phyloP scores from a whole-genome alignment of 2,329 filamentous ascomycete genomes.

The Chaetomiaceae sp. region DNA sequence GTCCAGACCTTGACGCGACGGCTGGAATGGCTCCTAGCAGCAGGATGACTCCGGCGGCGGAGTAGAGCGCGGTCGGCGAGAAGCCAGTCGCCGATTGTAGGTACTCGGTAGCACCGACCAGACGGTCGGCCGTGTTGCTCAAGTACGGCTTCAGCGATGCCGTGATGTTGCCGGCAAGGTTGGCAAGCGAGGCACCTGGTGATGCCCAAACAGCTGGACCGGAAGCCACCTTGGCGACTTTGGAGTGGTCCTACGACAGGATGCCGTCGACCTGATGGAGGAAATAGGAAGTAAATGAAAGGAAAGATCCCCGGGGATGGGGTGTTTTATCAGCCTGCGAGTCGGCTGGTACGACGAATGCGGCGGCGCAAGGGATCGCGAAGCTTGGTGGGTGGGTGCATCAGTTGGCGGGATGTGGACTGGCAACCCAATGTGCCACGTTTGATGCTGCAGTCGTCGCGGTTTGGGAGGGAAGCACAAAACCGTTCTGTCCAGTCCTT shows the following conservation, averaged over 20 bases:
- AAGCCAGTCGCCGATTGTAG: constrained; percentile 47
- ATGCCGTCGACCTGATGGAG: constrained; percentile 29
- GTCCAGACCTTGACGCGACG: constrained; percentile 25
- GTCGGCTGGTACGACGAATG: constrained; percentile 15
- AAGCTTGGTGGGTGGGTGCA: constrained; percentile 20
- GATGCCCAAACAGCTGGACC: constrained; percentile 54
- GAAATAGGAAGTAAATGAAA: constrained; percentile 3
- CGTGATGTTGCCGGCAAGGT: constrained; percentile 50
- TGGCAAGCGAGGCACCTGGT: constrained; percentile 50
- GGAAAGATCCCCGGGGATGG: constrained; percentile 3
- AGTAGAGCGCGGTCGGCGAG: constrained; percentile 46
- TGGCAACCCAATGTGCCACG: constrained; percentile 21
- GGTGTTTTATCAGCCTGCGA: constrained; percentile 20
- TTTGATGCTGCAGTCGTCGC: constrained; percentile 14
- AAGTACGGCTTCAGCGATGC: constrained; percentile 48
- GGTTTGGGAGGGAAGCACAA: constrained; percentile 4
- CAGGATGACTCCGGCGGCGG: constrained; percentile 44
- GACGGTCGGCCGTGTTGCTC: constrained; percentile 45
- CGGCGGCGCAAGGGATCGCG: constrained; percentile 14
- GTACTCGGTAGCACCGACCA: constrained; percentile 49
- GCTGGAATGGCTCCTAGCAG: constrained; percentile 44
- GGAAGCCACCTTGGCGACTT: constrained; percentile 58
- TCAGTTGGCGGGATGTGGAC: constrained; percentile 17
- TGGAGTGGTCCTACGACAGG: constrained; percentile 37
- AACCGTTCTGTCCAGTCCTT: constrained; percentile 20